Conservation (phyloP, 2,329 filamentous ascomycete species). For the Ascochyta lentis region DNA sequence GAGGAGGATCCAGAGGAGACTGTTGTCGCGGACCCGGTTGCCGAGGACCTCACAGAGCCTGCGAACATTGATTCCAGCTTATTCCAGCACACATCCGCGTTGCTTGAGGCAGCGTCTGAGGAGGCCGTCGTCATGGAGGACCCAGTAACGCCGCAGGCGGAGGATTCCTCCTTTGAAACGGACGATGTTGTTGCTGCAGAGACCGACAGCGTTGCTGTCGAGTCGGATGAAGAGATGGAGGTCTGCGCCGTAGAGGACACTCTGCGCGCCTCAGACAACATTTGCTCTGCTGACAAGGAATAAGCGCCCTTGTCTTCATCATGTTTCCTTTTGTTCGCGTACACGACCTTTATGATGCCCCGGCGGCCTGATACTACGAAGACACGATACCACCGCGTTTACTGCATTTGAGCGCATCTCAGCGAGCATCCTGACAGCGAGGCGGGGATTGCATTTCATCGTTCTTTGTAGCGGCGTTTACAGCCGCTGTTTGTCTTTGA, state of each 20-base stretch:
- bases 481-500: not conserved
- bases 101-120: constrained; percentile 9
- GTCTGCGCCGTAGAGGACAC: constrained; percentile 6
- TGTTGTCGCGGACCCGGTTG: constrained; percentile 9
- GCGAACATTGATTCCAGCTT: constrained; percentile 10
- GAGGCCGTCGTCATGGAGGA: constrained; percentile 15
- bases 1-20: constrained; percentile 15
- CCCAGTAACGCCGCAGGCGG: constrained; percentile 12
- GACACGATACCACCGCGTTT: constrained; percentile 1
- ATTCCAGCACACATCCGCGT: constrained; percentile 12
- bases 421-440: constrained; percentile 1
- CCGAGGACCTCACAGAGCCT: constrained; percentile 16
- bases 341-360: not conserved
- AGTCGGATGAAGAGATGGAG: constrained; percentile 17
- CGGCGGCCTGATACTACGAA: not conserved
- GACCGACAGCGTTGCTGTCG: constrained; percentile 13
- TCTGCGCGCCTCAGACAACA: not conserved
- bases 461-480: not conserved
- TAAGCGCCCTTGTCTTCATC: not conserved
- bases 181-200: constrained; percentile 8
- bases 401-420: constrained; percentile 7
- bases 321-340: not conserved
- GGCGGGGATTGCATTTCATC: not conserved
- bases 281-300: not conserved
- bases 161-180: constrained; percentile 7